Evolutionary conservation across 1,284 basidiomycete genomes (phyloP), one percentile per base, ranked within the genome.

Genomic region (Trichosporon sp.): DNA sequence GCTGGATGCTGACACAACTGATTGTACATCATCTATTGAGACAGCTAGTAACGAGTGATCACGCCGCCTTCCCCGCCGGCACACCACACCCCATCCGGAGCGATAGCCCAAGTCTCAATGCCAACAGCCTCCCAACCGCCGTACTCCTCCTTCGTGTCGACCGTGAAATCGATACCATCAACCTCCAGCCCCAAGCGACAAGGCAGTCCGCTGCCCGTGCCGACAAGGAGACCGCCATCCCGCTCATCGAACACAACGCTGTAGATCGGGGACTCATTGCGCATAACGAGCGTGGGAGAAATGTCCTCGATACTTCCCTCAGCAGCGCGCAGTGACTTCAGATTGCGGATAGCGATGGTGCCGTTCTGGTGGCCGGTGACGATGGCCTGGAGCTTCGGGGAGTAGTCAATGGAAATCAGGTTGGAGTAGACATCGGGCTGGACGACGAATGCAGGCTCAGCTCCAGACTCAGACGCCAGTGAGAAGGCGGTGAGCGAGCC

Each of bases 301-400:
- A 31, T 12, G 11, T 35, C 32, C 16, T 40, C 68, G n/a, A 37
- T 54, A 31, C 35, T 65, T 8, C 35, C 48, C 72, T 76, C 67
- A 89, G 81, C 1, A 82, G 76, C 11, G 87, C 85, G 0, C 87
- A 85, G 72, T 1, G 70, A 5, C 11, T 56, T 48, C 4, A 75
- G 66, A 75, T 90, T 88, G 76, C 89, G 89, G 1, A 92, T 73
- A 5, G 85, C 83, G 0, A 91, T 86, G 3, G 89, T 77, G 0
- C 92, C 92, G n/a, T 83, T 83, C 0, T 84, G 80, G n/a, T 89
- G 88, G 0, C 91, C 91, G 1, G 89, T 90, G 0, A 88, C 90
- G 11, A 93, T 79, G 1, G 89, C 78, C 37, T 84, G 80, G 46
- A 84, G 80, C 0, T 77, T 68, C 0, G 85, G 74, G 0, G 84